Evolutionary conservation across 2,329 filamentous ascomycete genomes (phyloP), one percentile per base, ranked within the genome.

Genomic region (Daldinia sp.): DNA sequence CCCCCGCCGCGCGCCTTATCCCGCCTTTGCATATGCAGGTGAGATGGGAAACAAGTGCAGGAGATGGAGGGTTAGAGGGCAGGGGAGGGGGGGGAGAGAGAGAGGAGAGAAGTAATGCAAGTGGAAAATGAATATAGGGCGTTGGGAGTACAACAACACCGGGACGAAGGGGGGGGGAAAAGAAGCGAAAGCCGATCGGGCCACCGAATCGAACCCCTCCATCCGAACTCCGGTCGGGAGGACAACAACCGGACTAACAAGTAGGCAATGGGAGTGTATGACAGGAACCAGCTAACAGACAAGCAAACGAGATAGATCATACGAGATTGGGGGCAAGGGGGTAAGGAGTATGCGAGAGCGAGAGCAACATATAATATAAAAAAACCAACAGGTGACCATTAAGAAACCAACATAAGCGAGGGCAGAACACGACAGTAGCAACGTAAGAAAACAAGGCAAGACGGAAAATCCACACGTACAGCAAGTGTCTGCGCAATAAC

Each of bases 401-500:
- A 6, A 20, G 6, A 42, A 42, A 42, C n/a, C 18, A 28, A 3
- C 44, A 50, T 28, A 50, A 26, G 26, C 44, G 20, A 28, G 4
- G 28, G 7, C 44, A 26, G 20, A 50, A 15, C 18, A 13, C 20
- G 28, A 28, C 44, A 28, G 10, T 33, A 60, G 44, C 18, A 44
- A 57, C 10, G 54, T 35, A 41, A 41, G 30, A 20, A 30, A 59
- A 35, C 15, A 15, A 15, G 15, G 12, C 33, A 35, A 15, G 15
- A 15, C 35, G 48, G 3, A 67, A 46, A 28, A 37, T 28, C 44
- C 6, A 44, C 18, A 72, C 77, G 28, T 77, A 79, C 77, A 60
- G 77, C 75, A 41, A 79, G 69, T 6, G 77, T 79, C 85, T 98
- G 95, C 54, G 95, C 94, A 74, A 99, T 98, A 41, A 97, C 94